Evolutionary conservation across 495 filamentous ascomycete species (phyloP).

Genomic region (Tuber umbilicatum): DNA sequence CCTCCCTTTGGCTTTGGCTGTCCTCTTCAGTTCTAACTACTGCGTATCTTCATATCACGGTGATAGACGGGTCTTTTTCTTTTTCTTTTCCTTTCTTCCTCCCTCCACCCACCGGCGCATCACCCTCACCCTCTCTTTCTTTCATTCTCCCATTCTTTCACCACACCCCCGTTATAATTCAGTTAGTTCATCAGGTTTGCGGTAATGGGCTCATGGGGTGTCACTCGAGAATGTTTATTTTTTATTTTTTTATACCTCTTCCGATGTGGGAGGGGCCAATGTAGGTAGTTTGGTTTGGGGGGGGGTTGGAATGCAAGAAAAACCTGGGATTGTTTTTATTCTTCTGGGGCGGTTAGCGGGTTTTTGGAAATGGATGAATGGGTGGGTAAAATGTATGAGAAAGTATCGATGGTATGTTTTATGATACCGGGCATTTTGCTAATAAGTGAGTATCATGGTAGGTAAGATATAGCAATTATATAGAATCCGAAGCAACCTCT

Average conservation of each 20-base stretch:
- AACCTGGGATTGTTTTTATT: background rate
- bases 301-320: slow-evolving; percentile 1
- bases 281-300: background rate
- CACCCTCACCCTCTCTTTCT: slow-evolving; percentile 1
- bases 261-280: background rate
- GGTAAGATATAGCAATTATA: no score
- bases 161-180: background rate
- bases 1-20: background rate
- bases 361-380: background rate
- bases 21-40: background rate
- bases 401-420: background rate
- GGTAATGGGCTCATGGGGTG: slow-evolving; percentile 11
- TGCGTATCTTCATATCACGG: background rate
- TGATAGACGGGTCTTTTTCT: slow-evolving; percentile 13
- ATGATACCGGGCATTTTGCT: background rate
- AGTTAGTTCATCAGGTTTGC: background rate
- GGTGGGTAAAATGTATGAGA: background rate
- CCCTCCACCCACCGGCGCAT: slow-evolving; percentile 16
- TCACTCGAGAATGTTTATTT: background rate
- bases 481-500: background rate
- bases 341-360: background rate
- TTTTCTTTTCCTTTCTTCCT: slow-evolving; percentile 5
- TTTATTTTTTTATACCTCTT: slow-evolving; percentile 7
- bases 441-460: background rate
- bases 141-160: background rate